Base-by-base conservation (phyloP, 2,329 filamentous ascomycete genomes). In the Calonectria leucothoes region DNA sequence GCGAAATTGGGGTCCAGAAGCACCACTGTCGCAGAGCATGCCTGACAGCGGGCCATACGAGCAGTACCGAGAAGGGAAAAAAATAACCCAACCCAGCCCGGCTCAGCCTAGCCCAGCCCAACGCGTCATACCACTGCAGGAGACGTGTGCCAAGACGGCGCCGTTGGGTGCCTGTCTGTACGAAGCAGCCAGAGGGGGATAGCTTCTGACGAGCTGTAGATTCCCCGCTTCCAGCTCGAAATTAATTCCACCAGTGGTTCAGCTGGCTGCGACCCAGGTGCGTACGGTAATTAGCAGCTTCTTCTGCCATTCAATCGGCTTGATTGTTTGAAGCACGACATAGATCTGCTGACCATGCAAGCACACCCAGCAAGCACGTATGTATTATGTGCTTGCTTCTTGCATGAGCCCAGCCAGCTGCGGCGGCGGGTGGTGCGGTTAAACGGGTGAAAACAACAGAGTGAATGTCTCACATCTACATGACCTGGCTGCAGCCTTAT, bases 401-500 rank as follows among this genome's bases (percentile, higher is more conserved):
- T 52, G 69, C 69, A 66, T 61, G 55, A 49, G 25, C 15, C n/a
- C 48, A 66, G 63, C 39, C 15, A n/a, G n/a, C n/a, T n/a, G n/a
- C n/a, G n/a, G 25, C 39, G 29, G 61, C 69, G 61, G 61, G 49
- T 70, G 61, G 29, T 70, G 69, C 64, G 55, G 70, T 52, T 64
- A 64, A 72, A 72, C 49, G 70, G 59, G 37, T 64, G 64, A 51
- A 69, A 68, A 42, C 70, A 51, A 31, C 27, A 49, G 48, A 57
- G 27, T 61, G 55, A 52, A 72, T 68, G 65, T 65, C 70, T 68
- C 55, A 67, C 57, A 57, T 39, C 65, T 68, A 67, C 70, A 72
- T 48, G 49, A 68, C 42, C 57, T 20, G 33, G 37, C 70, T 72
- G 70, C 70, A 72, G 70, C 70, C 70, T 72, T 72, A 72, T 72